phyloP scores from a whole-genome alignment of 495 filamentous ascomycete species.

The Cercophora samala region DNA sequence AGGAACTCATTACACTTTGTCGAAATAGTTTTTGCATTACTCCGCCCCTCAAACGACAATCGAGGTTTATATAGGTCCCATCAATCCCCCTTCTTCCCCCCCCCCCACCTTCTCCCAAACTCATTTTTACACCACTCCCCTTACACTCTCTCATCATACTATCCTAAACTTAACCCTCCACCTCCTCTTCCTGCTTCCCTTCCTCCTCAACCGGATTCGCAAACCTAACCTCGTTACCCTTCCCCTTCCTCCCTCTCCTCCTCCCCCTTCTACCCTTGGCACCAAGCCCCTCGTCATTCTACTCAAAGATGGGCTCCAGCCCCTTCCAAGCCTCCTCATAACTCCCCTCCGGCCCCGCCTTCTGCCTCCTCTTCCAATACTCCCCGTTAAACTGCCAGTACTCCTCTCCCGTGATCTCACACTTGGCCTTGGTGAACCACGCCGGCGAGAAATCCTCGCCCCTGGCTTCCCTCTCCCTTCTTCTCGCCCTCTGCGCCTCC shows the following conservation, averaged over 20 bases:
- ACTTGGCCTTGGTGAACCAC: slow-evolving; percentile 75
- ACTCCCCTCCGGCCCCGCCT: slow-evolving; percentile 48
- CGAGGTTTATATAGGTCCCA: not conserved
- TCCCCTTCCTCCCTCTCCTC: not conserved
- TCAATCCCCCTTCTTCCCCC: too few species aligned
- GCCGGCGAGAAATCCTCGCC: slow-evolving; percentile 80
- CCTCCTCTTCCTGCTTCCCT: not conserved
- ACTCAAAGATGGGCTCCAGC: slow-evolving; percentile 45
- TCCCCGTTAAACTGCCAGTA: slow-evolving; percentile 85
- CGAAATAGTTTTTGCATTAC: too few species aligned
- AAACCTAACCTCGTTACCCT: not conserved
- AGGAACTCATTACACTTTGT: too few species aligned
- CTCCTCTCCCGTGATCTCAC: slow-evolving; percentile 78
- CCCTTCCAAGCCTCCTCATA: slow-evolving; percentile 44
- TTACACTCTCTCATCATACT: not conserved
- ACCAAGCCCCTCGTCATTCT: not conserved
- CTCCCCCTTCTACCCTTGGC: not conserved
- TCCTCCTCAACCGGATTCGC: not conserved
- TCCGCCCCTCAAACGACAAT: not conserved
- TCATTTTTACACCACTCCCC: not conserved
- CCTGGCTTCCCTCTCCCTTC: slow-evolving; percentile 65
- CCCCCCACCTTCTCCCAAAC: not conserved
- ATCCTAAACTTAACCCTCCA: not conserved
- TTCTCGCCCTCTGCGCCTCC: slow-evolving; percentile 81
- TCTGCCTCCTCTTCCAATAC: slow-evolving; percentile 74